Base-by-base conservation (phyloP, 345 rosid species). In the Populus deltoides region DNA sequence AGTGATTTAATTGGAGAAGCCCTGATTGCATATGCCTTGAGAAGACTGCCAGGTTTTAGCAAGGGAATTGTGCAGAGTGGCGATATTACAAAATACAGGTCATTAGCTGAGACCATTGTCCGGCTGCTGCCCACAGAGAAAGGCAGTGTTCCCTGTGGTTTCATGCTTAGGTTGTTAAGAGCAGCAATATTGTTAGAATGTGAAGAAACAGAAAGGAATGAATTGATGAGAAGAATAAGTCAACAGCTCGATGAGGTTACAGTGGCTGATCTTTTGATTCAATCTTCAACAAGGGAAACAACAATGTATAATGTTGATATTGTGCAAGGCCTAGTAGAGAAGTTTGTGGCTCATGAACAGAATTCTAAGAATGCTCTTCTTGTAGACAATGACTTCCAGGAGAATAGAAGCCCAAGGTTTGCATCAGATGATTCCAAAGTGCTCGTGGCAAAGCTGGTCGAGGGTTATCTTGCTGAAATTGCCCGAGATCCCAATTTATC, bases 1-100 rank as follows among this genome's bases (percentile, higher is more conserved):
- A 15, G 35, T 71, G 76, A 69, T 55, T 80, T 86, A 31, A 85
- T 88, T 8, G 91, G 89, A 68, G 89, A 88, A 83, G 89, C 89
- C 18, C 66, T 88, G 74, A 74, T 83, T 2, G 88, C 88, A 35
- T 88, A 88, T 68, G 86, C 83, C 74, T 69, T 76, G 69, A 79
- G 81, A 79, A 76, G 69, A 51, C 69, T 83, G 78, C 86, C 86
- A 7, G 78, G 83, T 35, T 79, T 83, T 66, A 72, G 72, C 62
- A 76, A 79, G 36, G 82, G 80, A 20, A 63, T 51, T 63, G 66
- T 79, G 22, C 85, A 79, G 55, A 72, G 76, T 51, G 49, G 66
- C 29, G 86, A 83, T 68, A n/a, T 83, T 9, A 16, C 41, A 31
- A 79, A 79, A 55, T 79, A 83, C 57, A 76, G 71, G 36, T 76